Base-by-base conservation (phyloP, 371 early-diverging fungal species). In the Rhizopus microsporus region DNA sequence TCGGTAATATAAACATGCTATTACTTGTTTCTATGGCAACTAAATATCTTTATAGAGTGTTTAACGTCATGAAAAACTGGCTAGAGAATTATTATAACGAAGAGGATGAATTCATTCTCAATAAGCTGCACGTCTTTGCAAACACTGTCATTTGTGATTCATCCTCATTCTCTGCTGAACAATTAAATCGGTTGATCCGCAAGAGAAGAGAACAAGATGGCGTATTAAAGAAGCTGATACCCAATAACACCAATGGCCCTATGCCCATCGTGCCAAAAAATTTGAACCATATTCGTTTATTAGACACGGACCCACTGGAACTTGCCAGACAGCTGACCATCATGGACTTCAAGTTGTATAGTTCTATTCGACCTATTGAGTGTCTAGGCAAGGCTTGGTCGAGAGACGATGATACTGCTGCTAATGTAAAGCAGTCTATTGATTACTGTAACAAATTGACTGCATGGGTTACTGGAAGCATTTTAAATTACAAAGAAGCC, bases 291-390 rank as follows among this genome's bases (percentile, higher is more conserved):
- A 76, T 92, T 57, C 85, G 81, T 51, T 78, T 97, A 30, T 55
- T 88, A 43, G 96, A 97, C 49, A 71, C 95, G 16, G 94, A 96
- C 67, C 91, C 98, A 1, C 65, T 93, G 17, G 99, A 98, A 69
- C 58, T 97, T 31, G 96, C 97, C 0, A 81, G 99, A 9, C 98
- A 98, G 70, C 67, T 98, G 53, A 95, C 95, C 2, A 74, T 97
- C 47, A 85, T 95, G 56, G 94, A 95, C 62, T 88, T 85, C 15
- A 84, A 81, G 34, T 51, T 88, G 9, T 96, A 92, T 68, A 85
- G 83, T 72, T 83, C 83, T 53, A 92, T 97, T 55, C 80, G 85
- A 39, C 91, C 93, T 4, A 79, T 86, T 47, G 98, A 97, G 73
- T 91, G 93, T 57, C 67, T 97, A 38, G 84, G 88, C 59, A 93